Base-by-base conservation (phyloP, 805 yeast genomes). In the Kodamaea lidongshanica region DNA sequence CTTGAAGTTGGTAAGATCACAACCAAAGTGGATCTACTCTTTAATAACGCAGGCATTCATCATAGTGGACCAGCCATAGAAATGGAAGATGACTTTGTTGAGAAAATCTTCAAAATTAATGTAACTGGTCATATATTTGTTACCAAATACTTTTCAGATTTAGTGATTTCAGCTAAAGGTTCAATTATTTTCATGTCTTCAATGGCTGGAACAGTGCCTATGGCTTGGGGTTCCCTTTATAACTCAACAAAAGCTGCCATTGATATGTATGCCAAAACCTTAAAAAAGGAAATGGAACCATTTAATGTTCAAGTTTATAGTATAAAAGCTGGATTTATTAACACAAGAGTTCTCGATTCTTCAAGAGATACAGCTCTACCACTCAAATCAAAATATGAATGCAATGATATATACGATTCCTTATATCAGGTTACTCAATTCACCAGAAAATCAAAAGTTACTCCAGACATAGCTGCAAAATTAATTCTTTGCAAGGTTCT, bases 1-100 rank as follows among this genome's bases (percentile, higher is more conserved):
- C 40, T 42, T 5, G 18, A 43, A 1, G 41, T 60, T 9, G 45
- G 42, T 15, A 30, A 37, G 5, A 43, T 51, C 15, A 53, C 56
- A 15, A n/a, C n/a, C n/a, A 36, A 33, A 16, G 40, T 67, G 20
- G 60, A 64, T 31, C 40, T 63, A 5, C 46, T 67, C 17, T 65
- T 56, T 45, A 58, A 65, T 38, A 66, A 65, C 37, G 71, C 69
- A 6, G 70, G 71, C 1, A 45, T 54, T 23, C 38, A 42, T 20
- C 25, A 21, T 24, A 56, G 44, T 30, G 55, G 55, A 2, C 52
- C 67, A 0, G 52, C 60, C 7, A 39, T 52, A n/a, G 69, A 62
- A 25, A 37, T 47, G 4, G 46, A 48, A n/a, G 52, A 50, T 19
- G 44, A 40, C 2, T 30, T 38, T 6, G 19, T 58, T 6, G 42